Base-by-base conservation (phyloP, 257 asterid genomes). In the Anisodus tanguticus region DNA sequence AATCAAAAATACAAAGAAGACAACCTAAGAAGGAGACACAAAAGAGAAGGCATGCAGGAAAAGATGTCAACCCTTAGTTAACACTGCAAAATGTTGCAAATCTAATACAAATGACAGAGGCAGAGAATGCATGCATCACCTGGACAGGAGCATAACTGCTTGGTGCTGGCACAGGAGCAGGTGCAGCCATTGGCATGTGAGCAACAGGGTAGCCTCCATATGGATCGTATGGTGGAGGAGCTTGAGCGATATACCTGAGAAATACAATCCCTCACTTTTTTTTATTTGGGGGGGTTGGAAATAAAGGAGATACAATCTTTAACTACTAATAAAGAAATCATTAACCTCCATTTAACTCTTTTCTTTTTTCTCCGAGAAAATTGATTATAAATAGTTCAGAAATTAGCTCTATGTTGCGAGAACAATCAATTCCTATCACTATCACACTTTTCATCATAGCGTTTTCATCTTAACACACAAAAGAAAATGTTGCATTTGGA, bases 131-230 rank as follows among this genome's bases (percentile, higher is more conserved):
- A 78, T 68, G 55, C 39, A 77, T 86, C 72, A 97, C 99, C 98
- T 97, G 99, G 72, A 95, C 93, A 67, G 98, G 98, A 31, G 90
- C 95, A 89, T 97, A 97, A 87, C 98, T 97, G 87, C 96, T 95
- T 37, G 98, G 98, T 79, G 96, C 91, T 43, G 97, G 95, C 57
- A 93, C 93, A 79, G 99, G 98, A 84, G 97, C 83, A 71, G 99
- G 97, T 70, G 95, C 92, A 83, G 95, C 95, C 93, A 97, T 92
- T 85, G 93, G 95, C 80, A 93, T 92, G 0, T 95, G 91, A 82
- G 97, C 93, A 89, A 93, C 95, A 54, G 95, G 90, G 90, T 95
- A 97, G 82, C 98, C 97, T 67, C 91, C 94, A 87, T 97, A 97
- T 69, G 98, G 98, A 88, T 95, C 98, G 82, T 95, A 97, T 22